A percentile compares a stretch with the other conserved stretches of the same genome.
phyloP scores from a whole-genome alignment of 345 rosid genomes.

The Psidium friedrichsthalianum region DNA sequence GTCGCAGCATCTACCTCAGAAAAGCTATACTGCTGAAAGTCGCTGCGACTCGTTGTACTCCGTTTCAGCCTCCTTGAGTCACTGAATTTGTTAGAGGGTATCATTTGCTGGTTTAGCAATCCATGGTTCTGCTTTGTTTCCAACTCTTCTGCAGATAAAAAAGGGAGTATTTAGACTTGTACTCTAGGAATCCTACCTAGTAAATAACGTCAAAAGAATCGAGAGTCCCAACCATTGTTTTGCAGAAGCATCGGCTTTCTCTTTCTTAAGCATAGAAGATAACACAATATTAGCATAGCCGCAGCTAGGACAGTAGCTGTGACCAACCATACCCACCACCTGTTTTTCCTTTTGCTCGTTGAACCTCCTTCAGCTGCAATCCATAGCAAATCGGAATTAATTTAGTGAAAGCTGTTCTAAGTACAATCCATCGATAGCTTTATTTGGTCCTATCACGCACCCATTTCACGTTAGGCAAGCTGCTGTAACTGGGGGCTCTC shows the following conservation, averaged over 20 bases:
- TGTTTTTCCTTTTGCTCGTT: background rate
- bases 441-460: background rate
- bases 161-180: background rate
- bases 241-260: background rate
- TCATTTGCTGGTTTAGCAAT: background rate
- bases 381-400: background rate
- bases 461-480: background rate
- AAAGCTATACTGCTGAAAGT: slow-evolving; percentile 23
- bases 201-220: background rate
- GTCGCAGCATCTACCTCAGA: slow-evolving; percentile 14
- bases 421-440: background rate
- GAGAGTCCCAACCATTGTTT: background rate
- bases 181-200: background rate
- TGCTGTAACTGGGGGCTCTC: background rate
- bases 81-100: background rate
- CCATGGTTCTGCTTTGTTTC: background rate
- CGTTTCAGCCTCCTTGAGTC: background rate
- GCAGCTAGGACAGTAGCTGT: background rate
- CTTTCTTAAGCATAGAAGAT: slow-evolving; percentile 1
- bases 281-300: background rate
- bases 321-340: slow-evolving; percentile 7
- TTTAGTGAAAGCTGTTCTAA: background rate
- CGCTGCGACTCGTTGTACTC: slow-evolving; percentile 5
- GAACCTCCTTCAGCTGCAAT: background rate
- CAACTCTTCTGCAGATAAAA: background rate